A percentile compares a stretch with the other conserved stretches of the same genome.
phyloP scores from a whole-genome alignment of 2,329 filamentous ascomycete genomes.

The Cladophialophora bantiana region DNA sequence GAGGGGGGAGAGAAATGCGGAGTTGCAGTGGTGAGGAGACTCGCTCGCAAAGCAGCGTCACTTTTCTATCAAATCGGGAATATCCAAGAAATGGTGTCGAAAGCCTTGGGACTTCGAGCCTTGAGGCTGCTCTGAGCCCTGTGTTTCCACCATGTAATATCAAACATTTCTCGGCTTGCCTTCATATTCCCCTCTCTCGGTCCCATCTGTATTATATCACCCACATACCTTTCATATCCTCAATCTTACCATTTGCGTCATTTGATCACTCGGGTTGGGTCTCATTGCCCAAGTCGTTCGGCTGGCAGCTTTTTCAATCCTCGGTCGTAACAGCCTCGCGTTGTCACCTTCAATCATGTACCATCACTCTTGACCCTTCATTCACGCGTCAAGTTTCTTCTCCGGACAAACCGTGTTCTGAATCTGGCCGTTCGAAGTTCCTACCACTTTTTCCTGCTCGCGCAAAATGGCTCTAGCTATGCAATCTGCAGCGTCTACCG shows the following conservation, averaged over 20 bases:
- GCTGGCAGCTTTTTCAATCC: not conserved
- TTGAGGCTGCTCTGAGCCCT: conserved; percentile 16
- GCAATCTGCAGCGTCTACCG: conserved; percentile 23
- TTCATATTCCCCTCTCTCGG: not conserved
- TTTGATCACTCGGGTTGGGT: not conserved
- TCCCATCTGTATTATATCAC: not conserved
- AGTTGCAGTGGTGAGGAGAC: not conserved
- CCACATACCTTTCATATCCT: not conserved
- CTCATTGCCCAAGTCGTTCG: not conserved
- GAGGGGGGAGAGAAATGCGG: not conserved
- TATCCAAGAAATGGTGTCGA: conserved; percentile 10
- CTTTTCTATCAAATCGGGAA: not conserved
- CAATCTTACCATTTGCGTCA: not conserved
- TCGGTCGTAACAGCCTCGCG: conserved; percentile 8
- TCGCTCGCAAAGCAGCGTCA: conserved; percentile 3
- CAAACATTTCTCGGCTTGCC: conserved; percentile 1
- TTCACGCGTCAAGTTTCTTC: not conserved
- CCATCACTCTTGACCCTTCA: not conserved
- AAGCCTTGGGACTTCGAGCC: conserved; percentile 6
- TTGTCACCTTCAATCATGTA: conserved; percentile 4
- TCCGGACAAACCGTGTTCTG: not conserved
- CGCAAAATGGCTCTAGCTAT: conserved; percentile 38
- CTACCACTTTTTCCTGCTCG: not conserved
- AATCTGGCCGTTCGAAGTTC: not conserved
- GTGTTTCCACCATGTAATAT: conserved; percentile 12